These are phyloP conservation scores for Paecilomyces variotii DNA, from an alignment of 2,329 filamentous ascomycete genomes.

Conservation along the genomic window DNA sequence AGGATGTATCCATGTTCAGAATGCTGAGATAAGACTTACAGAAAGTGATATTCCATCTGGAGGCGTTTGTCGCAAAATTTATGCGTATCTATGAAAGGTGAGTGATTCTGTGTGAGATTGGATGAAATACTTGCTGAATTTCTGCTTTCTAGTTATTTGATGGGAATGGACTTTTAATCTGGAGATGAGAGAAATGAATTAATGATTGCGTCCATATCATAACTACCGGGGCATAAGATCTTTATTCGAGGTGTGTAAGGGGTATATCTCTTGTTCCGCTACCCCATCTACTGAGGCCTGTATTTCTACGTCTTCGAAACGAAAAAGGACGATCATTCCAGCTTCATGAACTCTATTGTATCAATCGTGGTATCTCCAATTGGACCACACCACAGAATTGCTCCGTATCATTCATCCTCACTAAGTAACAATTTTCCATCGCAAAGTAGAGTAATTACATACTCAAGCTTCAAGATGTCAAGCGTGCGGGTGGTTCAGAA, in stretches of 20 bases:
- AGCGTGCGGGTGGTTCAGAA: too few species aligned
- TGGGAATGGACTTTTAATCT: conserved; percentile 67
- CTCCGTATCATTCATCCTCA: neutral
- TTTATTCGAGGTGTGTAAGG: neutral
- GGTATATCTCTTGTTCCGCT: neutral
- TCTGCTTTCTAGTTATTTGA: conserved; percentile 41
- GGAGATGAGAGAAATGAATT: neutral
- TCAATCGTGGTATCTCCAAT: neutral
- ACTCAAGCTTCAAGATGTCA: too few species aligned
- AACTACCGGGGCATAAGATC: neutral
- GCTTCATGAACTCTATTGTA: neutral
- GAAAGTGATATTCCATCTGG: conserved; percentile 96
- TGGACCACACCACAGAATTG: neutral
- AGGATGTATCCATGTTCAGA: conserved; percentile 1
- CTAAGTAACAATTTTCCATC: neutral
- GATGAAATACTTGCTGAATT: conserved; percentile 25
- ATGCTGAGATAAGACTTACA: conserved; percentile 11
- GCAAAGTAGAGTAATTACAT: too few species aligned
- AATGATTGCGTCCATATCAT: neutral
- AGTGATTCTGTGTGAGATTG: conserved; percentile 13
- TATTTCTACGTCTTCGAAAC: neutral
- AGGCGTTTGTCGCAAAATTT: conserved; percentile 97
- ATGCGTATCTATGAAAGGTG: conserved; percentile 95
- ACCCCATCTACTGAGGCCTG: neutral
- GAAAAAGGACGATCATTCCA: neutral